Percentiles rank a stretch among this genome's conserved stretches.
phyloP scores from a whole-genome alignment of 768 basidiomycete species.

The Chiua virens region DNA sequence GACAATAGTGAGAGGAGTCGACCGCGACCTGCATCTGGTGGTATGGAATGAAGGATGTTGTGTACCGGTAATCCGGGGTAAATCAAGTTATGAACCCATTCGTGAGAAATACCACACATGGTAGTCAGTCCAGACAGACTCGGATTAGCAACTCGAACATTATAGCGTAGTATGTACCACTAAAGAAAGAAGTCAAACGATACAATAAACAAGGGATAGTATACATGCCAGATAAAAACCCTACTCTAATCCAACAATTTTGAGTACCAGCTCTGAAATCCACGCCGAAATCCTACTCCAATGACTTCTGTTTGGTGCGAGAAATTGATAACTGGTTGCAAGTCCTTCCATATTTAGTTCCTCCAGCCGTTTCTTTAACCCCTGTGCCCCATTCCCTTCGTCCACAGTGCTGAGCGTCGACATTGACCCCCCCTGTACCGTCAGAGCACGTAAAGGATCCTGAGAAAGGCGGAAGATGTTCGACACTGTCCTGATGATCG shows the following conservation, averaged over 20 bases:
- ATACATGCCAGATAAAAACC: constrained; percentile 15
- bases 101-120: constrained; percentile 22
- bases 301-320: constrained; percentile 52
- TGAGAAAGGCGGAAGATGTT: constrained; percentile 71
- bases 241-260: constrained; percentile 44
- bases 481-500: constrained; percentile 70
- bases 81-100: neutral
- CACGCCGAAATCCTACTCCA: constrained; percentile 70
- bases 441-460: constrained; percentile 45
- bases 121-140: constrained; percentile 7
- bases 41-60: neutral
- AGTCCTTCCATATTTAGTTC: constrained; percentile 74
- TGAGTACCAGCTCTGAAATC: constrained; percentile 63
- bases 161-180: constrained; percentile 9
- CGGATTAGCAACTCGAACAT: constrained; percentile 4
- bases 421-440: constrained; percentile 50
- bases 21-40: constrained; percentile 25
- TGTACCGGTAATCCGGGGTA: neutral
- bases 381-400: constrained; percentile 43
- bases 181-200: constrained; percentile 6
- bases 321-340: constrained; percentile 69
- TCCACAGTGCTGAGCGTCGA: constrained; percentile 67
- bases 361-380: constrained; percentile 57
- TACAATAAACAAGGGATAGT: constrained; percentile 13
- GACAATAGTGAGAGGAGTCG: constrained; percentile 29